A percentile compares a stretch with the other conserved stretches of the same genome.
Conservation (phyloP, 768 basidiomycete species). For the Auricularia cornea region DNA sequence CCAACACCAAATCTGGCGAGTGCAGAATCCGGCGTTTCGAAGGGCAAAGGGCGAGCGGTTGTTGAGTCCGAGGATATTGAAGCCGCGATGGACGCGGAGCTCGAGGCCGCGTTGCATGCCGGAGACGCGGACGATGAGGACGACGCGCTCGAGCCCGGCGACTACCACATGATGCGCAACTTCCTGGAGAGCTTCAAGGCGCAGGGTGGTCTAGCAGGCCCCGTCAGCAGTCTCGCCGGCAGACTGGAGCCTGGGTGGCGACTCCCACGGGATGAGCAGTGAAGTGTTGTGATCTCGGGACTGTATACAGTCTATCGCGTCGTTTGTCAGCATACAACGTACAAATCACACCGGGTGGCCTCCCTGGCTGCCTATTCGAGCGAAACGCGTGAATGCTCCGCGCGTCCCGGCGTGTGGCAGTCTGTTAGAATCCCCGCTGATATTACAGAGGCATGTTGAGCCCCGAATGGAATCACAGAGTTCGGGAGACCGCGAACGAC, state of each 20-base stretch:
- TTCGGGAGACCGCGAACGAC: too few species aligned
- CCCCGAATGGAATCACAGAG: too few species aligned
- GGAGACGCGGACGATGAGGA: conserved; percentile 49
- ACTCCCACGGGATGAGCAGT: conserved; percentile 56
- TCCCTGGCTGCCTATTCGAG: too few species aligned
- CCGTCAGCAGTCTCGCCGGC: conserved; percentile 84
- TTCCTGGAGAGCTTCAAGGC: conserved; percentile 94
- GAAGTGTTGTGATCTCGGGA: background rate
- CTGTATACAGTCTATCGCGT: background rate
- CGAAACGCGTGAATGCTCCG: too few species aligned
- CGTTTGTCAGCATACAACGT: too few species aligned
- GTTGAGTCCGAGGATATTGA: conserved; percentile 52
- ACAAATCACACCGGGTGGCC: too few species aligned
- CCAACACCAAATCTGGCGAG: conserved; percentile 14
- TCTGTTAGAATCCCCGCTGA: too few species aligned
- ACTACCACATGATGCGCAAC: conserved; percentile 93
- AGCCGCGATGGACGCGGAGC: conserved; percentile 83
- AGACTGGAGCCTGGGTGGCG: conserved; percentile 68
- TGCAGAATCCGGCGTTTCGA: conserved; percentile 21
- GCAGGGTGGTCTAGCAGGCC: conserved; percentile 83
- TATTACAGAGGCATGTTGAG: too few species aligned
- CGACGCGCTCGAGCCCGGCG: conserved; percentile 42
- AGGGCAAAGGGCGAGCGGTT: conserved; percentile 35
- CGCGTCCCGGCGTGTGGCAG: too few species aligned
- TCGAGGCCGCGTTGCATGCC: conserved; percentile 44